A percentile compares a stretch with the other conserved stretches of the same genome.
Conservation (phyloP, 306 rosid genomes). For the Inga oerstediana region DNA sequence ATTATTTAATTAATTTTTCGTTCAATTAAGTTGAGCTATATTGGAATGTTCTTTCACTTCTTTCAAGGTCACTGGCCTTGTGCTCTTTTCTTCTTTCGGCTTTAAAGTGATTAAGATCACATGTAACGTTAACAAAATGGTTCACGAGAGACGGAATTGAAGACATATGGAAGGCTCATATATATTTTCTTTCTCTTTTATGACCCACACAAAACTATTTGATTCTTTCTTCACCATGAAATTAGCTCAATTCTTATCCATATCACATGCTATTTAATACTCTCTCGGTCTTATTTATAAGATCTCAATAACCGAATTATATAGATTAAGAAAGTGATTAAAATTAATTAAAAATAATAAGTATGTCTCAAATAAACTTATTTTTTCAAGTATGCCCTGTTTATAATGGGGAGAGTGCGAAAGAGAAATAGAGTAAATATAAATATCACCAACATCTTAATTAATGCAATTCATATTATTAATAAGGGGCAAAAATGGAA, state of each 20-base stretch:
- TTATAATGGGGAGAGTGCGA: no score
- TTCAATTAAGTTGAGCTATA: background rate
- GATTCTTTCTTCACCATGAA: background rate
- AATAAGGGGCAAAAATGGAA: no score
- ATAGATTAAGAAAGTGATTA: no score
- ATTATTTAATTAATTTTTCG: background rate
- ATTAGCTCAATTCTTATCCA: background rate
- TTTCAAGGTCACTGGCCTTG: constrained; percentile 40
- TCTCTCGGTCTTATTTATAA: no score
- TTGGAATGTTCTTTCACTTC: constrained; percentile 42
- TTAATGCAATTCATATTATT: no score
- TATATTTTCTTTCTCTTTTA: background rate
- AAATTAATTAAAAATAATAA: no score
- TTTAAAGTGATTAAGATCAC: constrained; percentile 4
- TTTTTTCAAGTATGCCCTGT: no score
- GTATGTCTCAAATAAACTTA: no score
- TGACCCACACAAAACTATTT: background rate
- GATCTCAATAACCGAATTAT: rapidly evolving
- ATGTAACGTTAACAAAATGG: background rate
- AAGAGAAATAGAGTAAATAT: no score
- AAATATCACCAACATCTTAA: no score
- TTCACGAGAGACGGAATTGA: background rate
- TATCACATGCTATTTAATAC: no score
- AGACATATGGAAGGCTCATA: background rate
- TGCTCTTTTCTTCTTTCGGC: constrained; percentile 54